Evolutionary conservation across 2,329 filamentous ascomycete genomes (phyloP).

Genomic region (Alternaria sp.): DNA sequence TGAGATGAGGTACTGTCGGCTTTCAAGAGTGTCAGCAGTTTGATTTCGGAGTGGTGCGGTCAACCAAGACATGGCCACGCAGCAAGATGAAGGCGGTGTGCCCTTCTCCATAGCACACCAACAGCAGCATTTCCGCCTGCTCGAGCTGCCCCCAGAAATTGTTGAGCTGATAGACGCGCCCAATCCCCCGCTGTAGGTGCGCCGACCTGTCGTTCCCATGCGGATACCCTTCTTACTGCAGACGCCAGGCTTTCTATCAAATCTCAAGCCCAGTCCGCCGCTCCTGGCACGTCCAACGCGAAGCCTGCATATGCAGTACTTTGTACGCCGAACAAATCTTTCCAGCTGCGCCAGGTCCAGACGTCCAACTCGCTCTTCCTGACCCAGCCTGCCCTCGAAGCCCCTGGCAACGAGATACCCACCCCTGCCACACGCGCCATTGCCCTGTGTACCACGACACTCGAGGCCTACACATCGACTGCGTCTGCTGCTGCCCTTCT

Average conservation of each 20-base stretch:
- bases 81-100: constrained; percentile 51
- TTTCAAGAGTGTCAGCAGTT: not conserved
- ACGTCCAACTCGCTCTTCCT: constrained; percentile 71
- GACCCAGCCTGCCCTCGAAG: constrained; percentile 53
- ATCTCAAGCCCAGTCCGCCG: constrained; percentile 36
- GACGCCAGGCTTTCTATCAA: constrained; percentile 48
- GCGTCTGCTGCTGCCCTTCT: constrained; percentile 49
- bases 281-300: constrained; percentile 26
- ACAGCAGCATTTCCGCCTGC: constrained; percentile 64
- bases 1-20: not conserved
- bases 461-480: constrained; percentile 52
- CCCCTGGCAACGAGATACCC: constrained; percentile 46
- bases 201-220: constrained; percentile 23
- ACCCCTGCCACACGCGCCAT: constrained; percentile 52
- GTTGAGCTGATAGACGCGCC: constrained; percentile 61
- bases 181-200: constrained; percentile 53
- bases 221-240: constrained; percentile 32
- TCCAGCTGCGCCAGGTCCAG: constrained; percentile 69
- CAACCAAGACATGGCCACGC: constrained; percentile 50
- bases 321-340: constrained; percentile 66
- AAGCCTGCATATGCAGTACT: constrained; percentile 63
- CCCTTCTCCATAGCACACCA: constrained; percentile 54
- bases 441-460: constrained; percentile 55
- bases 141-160: constrained; percentile 68
- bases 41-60: not conserved